Evolutionary conservation across 352 stramenopile species (phyloP), one percentile per base, ranked within the genome.

Genomic region (Pythium phragmiticola): DNA sequence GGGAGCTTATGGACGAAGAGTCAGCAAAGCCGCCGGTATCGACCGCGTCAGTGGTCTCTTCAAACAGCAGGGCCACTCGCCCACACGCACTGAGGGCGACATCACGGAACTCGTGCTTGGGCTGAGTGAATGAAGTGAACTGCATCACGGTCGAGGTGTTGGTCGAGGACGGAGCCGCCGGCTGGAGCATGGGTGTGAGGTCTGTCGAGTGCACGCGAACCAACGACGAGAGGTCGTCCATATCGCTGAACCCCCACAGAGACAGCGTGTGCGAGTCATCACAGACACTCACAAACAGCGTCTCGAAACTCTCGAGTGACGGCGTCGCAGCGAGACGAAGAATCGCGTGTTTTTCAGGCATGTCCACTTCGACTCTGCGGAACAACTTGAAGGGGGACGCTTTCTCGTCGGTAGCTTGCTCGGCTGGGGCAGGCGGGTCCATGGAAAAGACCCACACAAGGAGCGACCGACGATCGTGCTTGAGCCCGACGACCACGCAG

Each of bases 371-470:
- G 7, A 74, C 69, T 50, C 84, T 84, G 17, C 73, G 67, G 19
- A 84, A 88, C 11, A 89, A 50, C 30, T 84, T 46, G 2, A 84
- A 37, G 19, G 55, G 49, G 7, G 69, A 64, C 12, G 30, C 54
- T 37, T 46, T 33, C 39, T 36, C 55, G 1, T 66, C 49, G 6
- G 68, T 58, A 9, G 45, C n/a, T 19, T 46, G 56, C 12, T 54
- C 42, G 14, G 47, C 14, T 2, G 39, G 48, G 4, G 21, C 34
- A 3, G 50, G 41, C n/a, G 59, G 46, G 13, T 76, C 69, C 19
- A 89, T 74, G 7, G 78, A 75, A 53, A 91, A 89, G 3, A 88
- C 66, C 80, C 82, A 91, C 17, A 88, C 48, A 17, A 75, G 60
- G n/a, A 91, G 34, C 23, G 76, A 71, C 41, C 19, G 63, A 14